Percentiles rank a stretch among this genome's conserved stretches.
phyloP scores from a whole-genome alignment of 2,329 filamentous ascomycete species.

The Aureobasidium sp. region DNA sequence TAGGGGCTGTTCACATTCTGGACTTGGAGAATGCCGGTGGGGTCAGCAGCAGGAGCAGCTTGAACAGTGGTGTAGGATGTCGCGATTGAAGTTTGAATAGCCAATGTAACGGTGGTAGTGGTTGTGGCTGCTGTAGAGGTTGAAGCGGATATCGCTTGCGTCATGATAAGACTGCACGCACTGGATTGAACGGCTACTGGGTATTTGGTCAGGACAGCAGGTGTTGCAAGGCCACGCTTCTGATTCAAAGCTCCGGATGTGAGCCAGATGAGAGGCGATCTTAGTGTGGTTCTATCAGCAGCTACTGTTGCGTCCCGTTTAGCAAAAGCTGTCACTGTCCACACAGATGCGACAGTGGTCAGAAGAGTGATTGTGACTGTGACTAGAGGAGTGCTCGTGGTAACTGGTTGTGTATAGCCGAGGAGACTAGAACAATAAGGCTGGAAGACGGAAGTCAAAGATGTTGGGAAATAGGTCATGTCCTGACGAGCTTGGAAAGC shows the following conservation, averaged over 20 bases:
- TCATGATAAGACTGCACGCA: neutral
- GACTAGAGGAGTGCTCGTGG: neutral
- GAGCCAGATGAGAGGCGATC: neutral
- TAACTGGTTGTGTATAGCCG: conserved; percentile 15
- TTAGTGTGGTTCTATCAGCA: neutral
- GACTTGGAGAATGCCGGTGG: neutral
- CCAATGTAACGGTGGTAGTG: neutral
- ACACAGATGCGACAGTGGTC: neutral
- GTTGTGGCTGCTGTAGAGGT: neutral
- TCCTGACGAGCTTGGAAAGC: no score
- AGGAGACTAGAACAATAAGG: conserved; percentile 24
- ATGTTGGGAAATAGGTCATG: conserved; percentile 18
- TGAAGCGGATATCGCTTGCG: no score
- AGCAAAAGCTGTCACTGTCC: neutral
- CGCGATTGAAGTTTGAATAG: neutral
- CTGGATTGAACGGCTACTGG: neutral
- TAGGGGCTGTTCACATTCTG: neutral
- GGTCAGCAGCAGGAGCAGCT: neutral
- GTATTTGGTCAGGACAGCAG: neutral
- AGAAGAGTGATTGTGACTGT: no score
- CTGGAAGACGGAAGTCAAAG: conserved; percentile 12
- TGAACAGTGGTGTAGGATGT: neutral
- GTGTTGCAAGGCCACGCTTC: neutral
- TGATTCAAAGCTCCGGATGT: no score
- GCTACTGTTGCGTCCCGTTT: neutral